These are phyloP conservation scores for Alternaria conjuncta DNA, from an alignment of 2,329 filamentous ascomycete genomes.

Conservation along the genomic window DNA sequence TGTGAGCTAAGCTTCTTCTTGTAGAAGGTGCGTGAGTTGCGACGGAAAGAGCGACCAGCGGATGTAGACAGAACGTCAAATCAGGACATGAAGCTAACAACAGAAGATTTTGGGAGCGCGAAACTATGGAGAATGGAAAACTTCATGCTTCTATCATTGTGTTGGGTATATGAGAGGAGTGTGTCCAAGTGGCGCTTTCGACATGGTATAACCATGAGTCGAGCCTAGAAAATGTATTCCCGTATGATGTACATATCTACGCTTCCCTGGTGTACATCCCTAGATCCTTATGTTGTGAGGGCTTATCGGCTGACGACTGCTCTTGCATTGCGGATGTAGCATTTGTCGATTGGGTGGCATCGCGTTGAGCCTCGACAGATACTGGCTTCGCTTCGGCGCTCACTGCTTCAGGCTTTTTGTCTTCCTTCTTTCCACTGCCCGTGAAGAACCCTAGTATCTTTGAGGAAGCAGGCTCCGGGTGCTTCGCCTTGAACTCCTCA, in stretches of 20 bases:
- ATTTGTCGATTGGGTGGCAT: not conserved
- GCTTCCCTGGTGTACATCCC: not conserved
- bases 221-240: not conserved
- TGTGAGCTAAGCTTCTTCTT: not conserved
- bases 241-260: not conserved
- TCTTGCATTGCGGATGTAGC: not conserved
- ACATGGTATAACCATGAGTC: too few species aligned
- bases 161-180: constrained; percentile 46
- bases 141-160: not conserved
- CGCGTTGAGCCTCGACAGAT: not conserved
- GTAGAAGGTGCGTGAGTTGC: not conserved
- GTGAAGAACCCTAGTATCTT: constrained; percentile 41
- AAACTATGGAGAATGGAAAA: not conserved
- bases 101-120: not conserved
- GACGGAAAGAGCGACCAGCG: not conserved
- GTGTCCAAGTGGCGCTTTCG: constrained; percentile 4
- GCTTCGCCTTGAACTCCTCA: constrained; percentile 48
- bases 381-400: constrained; percentile 7
- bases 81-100: not conserved
- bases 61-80: not conserved
- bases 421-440: constrained; percentile 26
- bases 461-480: constrained; percentile 33
- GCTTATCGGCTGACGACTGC: not conserved
- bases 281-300: not conserved
- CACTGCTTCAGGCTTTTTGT: constrained; percentile 24